Percentiles rank a stretch among this genome's conserved stretches.
phyloP scores from a whole-genome alignment of 768 basidiomycete genomes.

The Russula foetens region DNA sequence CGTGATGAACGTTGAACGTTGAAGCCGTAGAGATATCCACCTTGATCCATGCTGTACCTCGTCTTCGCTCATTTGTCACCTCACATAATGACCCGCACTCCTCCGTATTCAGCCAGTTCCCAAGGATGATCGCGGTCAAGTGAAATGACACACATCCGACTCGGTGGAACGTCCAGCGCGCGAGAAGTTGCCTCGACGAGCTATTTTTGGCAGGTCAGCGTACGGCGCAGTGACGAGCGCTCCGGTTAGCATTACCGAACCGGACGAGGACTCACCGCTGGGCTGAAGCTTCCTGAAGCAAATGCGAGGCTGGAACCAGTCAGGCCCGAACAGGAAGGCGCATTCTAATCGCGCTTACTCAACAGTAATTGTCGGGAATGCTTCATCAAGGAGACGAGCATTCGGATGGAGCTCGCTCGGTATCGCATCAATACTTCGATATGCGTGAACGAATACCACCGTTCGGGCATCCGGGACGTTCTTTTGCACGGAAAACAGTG shows the following conservation, averaged over 20 bases:
- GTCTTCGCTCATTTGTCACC: too few species aligned
- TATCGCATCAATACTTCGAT: slow-evolving; percentile 10
- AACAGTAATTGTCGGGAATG: slow-evolving; percentile 20
- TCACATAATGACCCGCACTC: too few species aligned
- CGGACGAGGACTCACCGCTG: slow-evolving; percentile 7
- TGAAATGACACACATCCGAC: slow-evolving; percentile 18
- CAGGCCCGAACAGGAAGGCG: not conserved
- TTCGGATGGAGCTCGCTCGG: slow-evolving; percentile 21
- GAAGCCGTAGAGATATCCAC: too few species aligned
- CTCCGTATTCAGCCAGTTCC: too few species aligned
- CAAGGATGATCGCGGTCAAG: slow-evolving; percentile 14
- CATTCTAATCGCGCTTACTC: slow-evolving; percentile 4
- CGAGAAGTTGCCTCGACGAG: slow-evolving; percentile 16
- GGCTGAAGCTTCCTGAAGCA: slow-evolving; percentile 10
- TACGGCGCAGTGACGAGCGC: not conserved
- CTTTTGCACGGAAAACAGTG: slow-evolving; percentile 16
- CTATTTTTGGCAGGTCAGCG: not conserved
- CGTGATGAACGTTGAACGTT: too few species aligned
- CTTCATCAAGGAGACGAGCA: slow-evolving; percentile 19
- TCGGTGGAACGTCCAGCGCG: slow-evolving; percentile 9
- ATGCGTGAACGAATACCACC: slow-evolving; percentile 19
- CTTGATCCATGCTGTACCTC: too few species aligned
- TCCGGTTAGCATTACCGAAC: not conserved
- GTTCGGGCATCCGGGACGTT: slow-evolving; percentile 18
- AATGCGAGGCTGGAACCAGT: slow-evolving; percentile 12